Base-by-base conservation (phyloP, 208 protist genomes). In the Giardia muris region DNA sequence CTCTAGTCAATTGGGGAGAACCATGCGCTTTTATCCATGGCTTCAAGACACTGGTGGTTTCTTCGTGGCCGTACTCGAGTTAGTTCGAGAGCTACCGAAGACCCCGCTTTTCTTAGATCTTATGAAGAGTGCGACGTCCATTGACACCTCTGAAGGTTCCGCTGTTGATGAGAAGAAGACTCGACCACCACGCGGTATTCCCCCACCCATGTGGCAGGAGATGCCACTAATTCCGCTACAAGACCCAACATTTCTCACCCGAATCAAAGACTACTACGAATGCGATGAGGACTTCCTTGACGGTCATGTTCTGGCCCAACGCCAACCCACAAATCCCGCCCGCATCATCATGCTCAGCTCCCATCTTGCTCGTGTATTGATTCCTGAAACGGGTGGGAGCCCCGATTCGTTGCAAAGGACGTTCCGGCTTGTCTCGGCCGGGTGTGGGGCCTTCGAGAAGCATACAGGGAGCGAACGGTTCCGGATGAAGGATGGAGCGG, bases 11-110 rank as follows among this genome's bases (percentile, higher is more conserved):
- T 46, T 90, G 45, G 48, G 4, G 10, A 3, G 45, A 47, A 47
- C 87, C n/a, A 47, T 47, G 87, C n/a, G 87, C 0, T 90, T 90
- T 45, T 90, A 90, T 45, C 87, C 87, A 1, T 90, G 87, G 87
- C 2, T 47, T 2, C n/a, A 3, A 2, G 45, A 90, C 44, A 47
- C 87, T 2, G 87, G 87, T 30, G 87, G 87, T 47, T 90, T 90
- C n/a, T 90, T 67, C 45, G 87, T 90, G 19, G 1, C 10, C 1
- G 43, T 90, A 1, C 4, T 90, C 43, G n/a, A 90, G 87, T 39
- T 47, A 44, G 2, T 47, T 1, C 30, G 19, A 2, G 43, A 44
- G 43, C n/a, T 90, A 2, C 43, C 2, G 45, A 4, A 22, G 4
- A 89, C 39, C 4, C 4, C 4, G 19, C 4, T 10, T 4, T 89